A percentile compares a stretch with the other conserved stretches of the same genome.
phyloP scores from a whole-genome alignment of 2,329 filamentous ascomycete species.

The Aspergillus terreus region DNA sequence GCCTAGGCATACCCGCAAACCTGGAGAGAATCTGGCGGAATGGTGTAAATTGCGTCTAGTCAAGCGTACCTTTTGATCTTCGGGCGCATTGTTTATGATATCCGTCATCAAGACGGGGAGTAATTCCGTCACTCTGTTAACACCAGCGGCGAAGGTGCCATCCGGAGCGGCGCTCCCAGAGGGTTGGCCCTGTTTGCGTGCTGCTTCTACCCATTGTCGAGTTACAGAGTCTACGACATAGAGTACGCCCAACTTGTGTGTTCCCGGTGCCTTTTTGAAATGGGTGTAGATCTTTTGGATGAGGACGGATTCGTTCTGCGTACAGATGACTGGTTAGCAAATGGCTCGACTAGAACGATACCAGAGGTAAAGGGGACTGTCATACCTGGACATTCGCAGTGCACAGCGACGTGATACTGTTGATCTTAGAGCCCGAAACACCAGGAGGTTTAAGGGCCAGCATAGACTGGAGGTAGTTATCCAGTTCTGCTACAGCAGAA shows the following conservation, averaged over 20 bases:
- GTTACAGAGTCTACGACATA: slow-evolving; percentile 99
- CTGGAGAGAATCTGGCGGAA: slow-evolving; percentile 25
- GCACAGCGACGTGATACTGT: slow-evolving; percentile 80
- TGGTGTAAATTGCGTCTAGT: slow-evolving; percentile 33
- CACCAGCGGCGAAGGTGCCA: slow-evolving; percentile 90
- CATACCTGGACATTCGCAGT: slow-evolving; percentile 84
- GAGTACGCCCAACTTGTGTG: slow-evolving; percentile 96
- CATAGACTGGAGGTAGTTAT: slow-evolving; percentile 86
- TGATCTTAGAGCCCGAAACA: slow-evolving; percentile 89
- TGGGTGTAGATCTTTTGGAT: slow-evolving; percentile 96
- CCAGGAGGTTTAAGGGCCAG: slow-evolving; percentile 86
- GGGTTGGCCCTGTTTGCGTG: slow-evolving; percentile 78
- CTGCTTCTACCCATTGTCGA: slow-evolving; percentile 96
- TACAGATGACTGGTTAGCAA: slow-evolving; percentile 6
- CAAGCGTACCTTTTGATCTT: slow-evolving; percentile 93
- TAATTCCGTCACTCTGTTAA: slow-evolving; percentile 93
- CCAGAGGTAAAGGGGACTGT: slow-evolving; percentile 1
- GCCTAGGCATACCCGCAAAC: slow-evolving; percentile 26
- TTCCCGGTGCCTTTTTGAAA: slow-evolving; percentile 89
- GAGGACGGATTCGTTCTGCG: slow-evolving; percentile 85
- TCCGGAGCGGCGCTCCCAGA: slow-evolving; percentile 77
- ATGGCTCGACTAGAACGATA: not conserved
- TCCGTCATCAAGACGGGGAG: slow-evolving; percentile 94
- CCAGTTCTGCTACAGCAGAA: slow-evolving; percentile 85
- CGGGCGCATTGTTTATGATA: slow-evolving; percentile 80